Percentiles rank a stretch among this genome's conserved stretches.
These are phyloP conservation scores for Rhodotorula taiwanensis DNA, from an alignment of 768 basidiomycete species.

Conservation along the genomic window DNA sequence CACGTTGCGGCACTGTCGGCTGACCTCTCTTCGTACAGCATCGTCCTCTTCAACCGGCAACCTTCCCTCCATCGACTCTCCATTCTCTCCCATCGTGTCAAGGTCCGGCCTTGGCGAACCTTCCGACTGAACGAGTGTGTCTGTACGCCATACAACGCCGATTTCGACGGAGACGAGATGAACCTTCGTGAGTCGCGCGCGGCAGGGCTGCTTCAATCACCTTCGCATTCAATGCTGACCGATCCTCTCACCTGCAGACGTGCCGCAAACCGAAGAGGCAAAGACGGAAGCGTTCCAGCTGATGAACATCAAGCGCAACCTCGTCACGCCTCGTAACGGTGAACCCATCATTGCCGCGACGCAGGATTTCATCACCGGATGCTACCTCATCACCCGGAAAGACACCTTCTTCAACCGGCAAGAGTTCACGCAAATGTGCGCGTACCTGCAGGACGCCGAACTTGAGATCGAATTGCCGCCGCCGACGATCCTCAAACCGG, in stretches of 20 bases:
- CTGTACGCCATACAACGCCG: conserved; percentile 97
- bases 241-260: conserved; percentile 54
- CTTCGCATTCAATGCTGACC: background rate
- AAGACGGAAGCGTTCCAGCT: conserved; percentile 92
- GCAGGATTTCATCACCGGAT: conserved; percentile 98
- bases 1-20: background rate
- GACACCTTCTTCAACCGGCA: conserved; percentile 89
- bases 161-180: conserved; percentile 99
- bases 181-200: conserved; percentile 69
- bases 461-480: conserved; percentile 92
- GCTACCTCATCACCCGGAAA: conserved; percentile 84
- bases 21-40: conserved; percentile 43
- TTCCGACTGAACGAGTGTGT: conserved; percentile 98
- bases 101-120: conserved; percentile 93
- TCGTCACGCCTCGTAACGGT: conserved; percentile 95
- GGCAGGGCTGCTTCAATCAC: background rate
- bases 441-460: conserved; percentile 84
- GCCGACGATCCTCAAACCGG: conserved; percentile 87
- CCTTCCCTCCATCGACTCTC: conserved; percentile 98
- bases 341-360: conserved; percentile 99
- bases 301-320: conserved; percentile 93
- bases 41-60: conserved; percentile 96
- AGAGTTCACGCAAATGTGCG: conserved; percentile 94
- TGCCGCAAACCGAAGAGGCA: conserved; percentile 97
- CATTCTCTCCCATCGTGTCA: conserved; percentile 97